Evolutionary conservation across 2,329 filamentous ascomycete species (phyloP).

Genomic region (Elsinoe necatrix): DNA sequence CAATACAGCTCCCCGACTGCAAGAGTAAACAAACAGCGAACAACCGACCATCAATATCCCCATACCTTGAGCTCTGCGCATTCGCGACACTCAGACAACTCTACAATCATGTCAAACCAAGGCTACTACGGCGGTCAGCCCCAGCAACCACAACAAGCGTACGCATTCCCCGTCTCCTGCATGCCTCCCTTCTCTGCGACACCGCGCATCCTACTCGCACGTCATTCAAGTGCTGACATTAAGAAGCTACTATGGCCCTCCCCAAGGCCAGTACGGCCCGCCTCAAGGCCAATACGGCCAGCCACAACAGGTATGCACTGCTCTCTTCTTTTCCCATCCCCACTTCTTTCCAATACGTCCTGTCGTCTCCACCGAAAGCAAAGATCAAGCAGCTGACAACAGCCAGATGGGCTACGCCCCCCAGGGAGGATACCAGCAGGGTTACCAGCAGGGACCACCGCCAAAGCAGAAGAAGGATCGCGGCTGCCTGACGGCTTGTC

Average conservation of each 20-base stretch:
- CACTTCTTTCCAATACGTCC: no score
- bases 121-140: conserved; percentile 32
- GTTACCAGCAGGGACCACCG: conserved; percentile 41
- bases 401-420: conserved; percentile 21
- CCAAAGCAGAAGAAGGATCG: conserved; percentile 38
- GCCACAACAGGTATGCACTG: conserved; percentile 21
- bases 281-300: conserved; percentile 24
- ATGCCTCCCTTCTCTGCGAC: conserved; percentile 17
- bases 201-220: background rate
- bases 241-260: conserved; percentile 26
- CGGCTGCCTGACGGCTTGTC: conserved; percentile 45
- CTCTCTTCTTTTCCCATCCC: background rate
- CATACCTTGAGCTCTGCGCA: background rate
- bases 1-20: background rate
- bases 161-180: no score
- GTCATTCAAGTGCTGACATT: background rate
- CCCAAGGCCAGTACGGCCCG: conserved; percentile 25
- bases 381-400: background rate
- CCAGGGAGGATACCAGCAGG: conserved; percentile 20
- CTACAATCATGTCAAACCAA: conserved; percentile 35
- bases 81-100: background rate
- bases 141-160: conserved; percentile 34
- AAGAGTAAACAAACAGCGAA: background rate
- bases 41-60: background rate
- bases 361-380: no score